Base-by-base conservation (phyloP, 352 stramenopile species). In the Globisporangium megalacanthum region DNA sequence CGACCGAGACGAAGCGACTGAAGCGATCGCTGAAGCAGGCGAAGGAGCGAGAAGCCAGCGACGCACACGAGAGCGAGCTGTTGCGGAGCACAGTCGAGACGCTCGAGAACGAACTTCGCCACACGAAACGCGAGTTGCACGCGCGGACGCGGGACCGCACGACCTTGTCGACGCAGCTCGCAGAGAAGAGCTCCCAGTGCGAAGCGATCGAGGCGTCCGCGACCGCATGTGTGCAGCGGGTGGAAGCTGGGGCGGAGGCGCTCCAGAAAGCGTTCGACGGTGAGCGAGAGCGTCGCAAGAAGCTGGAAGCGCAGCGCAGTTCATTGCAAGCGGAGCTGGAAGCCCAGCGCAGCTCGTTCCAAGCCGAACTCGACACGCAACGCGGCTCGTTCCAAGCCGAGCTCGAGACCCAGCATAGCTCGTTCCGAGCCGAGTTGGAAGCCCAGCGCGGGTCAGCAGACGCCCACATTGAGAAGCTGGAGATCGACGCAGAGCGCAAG, bases 231-330 rank as follows among this genome's bases (percentile, higher is more conserved):
- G 73, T 85, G 0, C 69, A 77, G 55, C 63, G 59, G 9, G 71
- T 87, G 60, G 69, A 82, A 48, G 49, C 45, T 1, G 65, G 59
- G 13, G 61, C 77, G 51, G 65, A 66, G 33, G 48, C 51, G 1
- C 33, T 79, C 6, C 71, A 88, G 59, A 75, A 80, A 22, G 61
- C 68, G 4, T 58, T 76, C 42, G 57, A 52, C 4, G 39, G 58
- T 15, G 79, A 89, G 56, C 65, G 65, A 9, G 66, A 81, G 14
- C 82, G 82, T 55, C 73, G 74, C 51, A 79, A 79, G 57, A 73
- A 81, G 46, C 42, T 70, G 11, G 76, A 90, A 44, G 69, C 47
- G 11, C 52, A 61, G 13, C 58, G 68, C 6, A 66, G 66, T 19
- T 58, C 56, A 14, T 35, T 80, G n/a, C 65, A 87, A 49, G 58